phyloP scores from a whole-genome alignment of 176 grass and related monocot species.

The Triticum monococcum region DNA sequence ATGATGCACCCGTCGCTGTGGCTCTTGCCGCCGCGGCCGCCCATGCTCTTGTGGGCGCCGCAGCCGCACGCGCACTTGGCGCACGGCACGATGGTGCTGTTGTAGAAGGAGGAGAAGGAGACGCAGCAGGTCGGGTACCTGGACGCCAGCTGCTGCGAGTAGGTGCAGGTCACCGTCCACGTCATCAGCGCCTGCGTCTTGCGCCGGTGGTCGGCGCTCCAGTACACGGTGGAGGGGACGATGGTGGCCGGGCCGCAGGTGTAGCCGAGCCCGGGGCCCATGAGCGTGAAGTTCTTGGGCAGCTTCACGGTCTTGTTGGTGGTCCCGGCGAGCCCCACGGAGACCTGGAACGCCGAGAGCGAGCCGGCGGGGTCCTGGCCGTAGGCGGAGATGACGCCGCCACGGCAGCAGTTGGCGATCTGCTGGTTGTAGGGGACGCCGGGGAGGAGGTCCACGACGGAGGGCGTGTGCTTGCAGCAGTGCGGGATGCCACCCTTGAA shows the following conservation, averaged over 20 bases:
- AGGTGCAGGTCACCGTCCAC: conserved; percentile 84
- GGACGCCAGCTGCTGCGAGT: conserved; percentile 72
- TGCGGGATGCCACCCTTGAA: conserved; percentile 83
- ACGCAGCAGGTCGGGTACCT: conserved; percentile 78
- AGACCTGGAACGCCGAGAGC: conserved; percentile 79
- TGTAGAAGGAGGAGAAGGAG: conserved; percentile 96
- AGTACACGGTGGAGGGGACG: conserved; percentile 71
- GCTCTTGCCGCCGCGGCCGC: conserved; percentile 25
- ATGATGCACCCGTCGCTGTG: conserved; percentile 41
- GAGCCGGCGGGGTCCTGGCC: conserved; percentile 66
- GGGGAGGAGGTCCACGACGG: conserved; percentile 77
- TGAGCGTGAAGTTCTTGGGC: conserved; percentile 78
- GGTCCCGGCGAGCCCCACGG: conserved; percentile 76
- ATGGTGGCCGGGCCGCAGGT: conserved; percentile 69
- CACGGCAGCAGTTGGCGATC: conserved; percentile 98
- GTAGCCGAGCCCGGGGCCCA: conserved; percentile 68
- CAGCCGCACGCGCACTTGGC: conserved; percentile 76
- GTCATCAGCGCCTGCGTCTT: conserved; percentile 94
- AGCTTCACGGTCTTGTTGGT: conserved; percentile 95
- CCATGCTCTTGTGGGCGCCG: conserved; percentile 23
- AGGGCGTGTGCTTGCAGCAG: conserved; percentile 74
- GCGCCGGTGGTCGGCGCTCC: conserved; percentile 60
- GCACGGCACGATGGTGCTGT: conserved; percentile 82
- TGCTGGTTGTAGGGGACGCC: conserved; percentile 99
- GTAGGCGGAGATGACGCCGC: conserved; percentile 71